phyloP scores from a whole-genome alignment of 2,329 filamentous ascomycete species.

The Botrytis deweyae region DNA sequence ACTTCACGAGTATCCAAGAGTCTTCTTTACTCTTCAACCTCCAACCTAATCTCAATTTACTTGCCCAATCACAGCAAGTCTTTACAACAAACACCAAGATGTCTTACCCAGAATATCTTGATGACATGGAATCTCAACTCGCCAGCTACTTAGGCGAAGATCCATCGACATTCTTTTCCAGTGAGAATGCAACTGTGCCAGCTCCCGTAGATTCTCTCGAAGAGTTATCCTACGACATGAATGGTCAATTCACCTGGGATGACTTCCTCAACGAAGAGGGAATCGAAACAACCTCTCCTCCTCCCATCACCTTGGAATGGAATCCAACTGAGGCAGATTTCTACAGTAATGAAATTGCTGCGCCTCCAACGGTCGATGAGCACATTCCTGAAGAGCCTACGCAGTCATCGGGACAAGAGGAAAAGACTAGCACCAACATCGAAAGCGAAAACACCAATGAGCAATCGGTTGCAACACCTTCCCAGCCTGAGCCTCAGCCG shows the following conservation, averaged over 20 bases:
- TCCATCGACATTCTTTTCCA: neutral
- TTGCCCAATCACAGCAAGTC: neutral
- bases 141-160: neutral
- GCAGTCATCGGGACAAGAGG: neutral
- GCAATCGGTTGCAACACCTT: accelerated
- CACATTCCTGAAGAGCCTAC: neutral
- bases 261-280: neutral
- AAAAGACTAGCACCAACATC: accelerated
- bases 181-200: neutral
- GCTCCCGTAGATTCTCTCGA: neutral
- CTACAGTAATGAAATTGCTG: neutral
- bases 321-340: neutral
- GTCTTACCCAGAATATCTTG: neutral
- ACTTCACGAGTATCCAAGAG: neutral
- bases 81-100: neutral
- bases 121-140: neutral
- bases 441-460: neutral
- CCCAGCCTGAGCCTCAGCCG: neutral
- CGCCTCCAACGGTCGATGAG: neutral
- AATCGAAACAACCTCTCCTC: neutral
- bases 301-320: neutral
- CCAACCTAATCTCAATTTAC: accelerated
- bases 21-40: neutral
- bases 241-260: neutral
- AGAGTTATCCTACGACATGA: neutral